Base-by-base conservation (phyloP, 2,329 filamentous ascomycete genomes). In the Ophiobolus disseminans region DNA sequence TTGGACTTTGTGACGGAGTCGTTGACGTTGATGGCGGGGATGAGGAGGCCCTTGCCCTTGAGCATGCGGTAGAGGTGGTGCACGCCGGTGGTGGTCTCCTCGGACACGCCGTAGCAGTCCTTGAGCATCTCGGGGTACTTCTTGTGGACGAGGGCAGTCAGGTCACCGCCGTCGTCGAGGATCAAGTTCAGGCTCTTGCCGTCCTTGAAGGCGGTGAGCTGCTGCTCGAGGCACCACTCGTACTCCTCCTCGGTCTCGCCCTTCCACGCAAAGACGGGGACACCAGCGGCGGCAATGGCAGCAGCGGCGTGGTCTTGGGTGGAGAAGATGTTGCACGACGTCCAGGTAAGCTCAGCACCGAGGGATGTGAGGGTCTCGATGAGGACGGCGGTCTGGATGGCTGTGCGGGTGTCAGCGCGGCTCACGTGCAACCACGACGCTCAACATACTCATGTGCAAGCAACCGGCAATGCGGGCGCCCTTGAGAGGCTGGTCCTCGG, bases 1-100 rank as follows among this genome's bases (percentile, higher is more conserved):
- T 99, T 99, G 81, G 91, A 96, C 88, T 97, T 99, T 80, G 94
- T 99, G 75, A 99, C 93, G 52, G 89, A 92, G 87, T 99, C 93
- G 83, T 99, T 97, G 85, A 99, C 93, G 80, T 99, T 99, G 87
- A 97, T 75, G 79, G 93, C 85, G 65, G 94, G 94, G 64, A 96
- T 90, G 58, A 96, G 88, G 62, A 97, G 91, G 50, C 75, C 75
- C 76, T 85, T 85, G 73, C 77, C 74, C 77, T 80, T 97, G 77
- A 97, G 82, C 92, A 97, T 97, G 75, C 87, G 86, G 89, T 97
- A 99, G 56, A 99, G 86, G 84, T 97, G 93, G 89, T 97, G 94
- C 73, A 99, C 93, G 85, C 93, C 93, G 44, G 93, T 99, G 79
- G 93, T 99, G 77, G 93, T 99, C 89, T 99, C 93, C 86, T 99